Percentiles rank a stretch among this genome's conserved stretches.
phyloP scores from a whole-genome alignment of 352 stramenopile species.

The Pythium apleroticum region DNA sequence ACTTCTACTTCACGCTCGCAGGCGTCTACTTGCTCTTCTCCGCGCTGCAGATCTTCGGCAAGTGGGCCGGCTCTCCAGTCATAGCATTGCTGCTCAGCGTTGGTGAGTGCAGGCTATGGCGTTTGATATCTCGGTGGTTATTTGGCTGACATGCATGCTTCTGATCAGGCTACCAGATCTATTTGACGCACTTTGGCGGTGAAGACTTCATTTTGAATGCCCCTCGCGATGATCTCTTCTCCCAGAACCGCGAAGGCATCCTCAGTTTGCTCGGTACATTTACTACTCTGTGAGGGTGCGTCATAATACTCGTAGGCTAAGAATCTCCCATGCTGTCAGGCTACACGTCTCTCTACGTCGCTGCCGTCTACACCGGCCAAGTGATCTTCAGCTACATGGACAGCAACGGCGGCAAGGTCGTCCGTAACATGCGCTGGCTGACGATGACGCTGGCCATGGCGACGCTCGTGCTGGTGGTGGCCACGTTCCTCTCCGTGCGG shows the following conservation, averaged over 20 bases:
- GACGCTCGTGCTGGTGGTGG: constrained; percentile 39
- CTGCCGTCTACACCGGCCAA: constrained; percentile 60
- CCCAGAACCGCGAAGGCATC: constrained; percentile 95
- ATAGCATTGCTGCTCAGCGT: constrained; percentile 41
- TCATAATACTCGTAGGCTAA: too few species aligned
- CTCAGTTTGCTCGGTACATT: constrained; percentile 83
- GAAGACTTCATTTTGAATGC: constrained; percentile 80
- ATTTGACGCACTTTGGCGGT: constrained; percentile 66
- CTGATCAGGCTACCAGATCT: constrained; percentile 76
- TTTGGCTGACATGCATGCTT: too few species aligned
- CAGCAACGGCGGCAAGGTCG: constrained; percentile 47
- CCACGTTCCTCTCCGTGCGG: constrained; percentile 55
- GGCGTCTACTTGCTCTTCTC: constrained; percentile 77
- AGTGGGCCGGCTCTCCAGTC: constrained; percentile 44
- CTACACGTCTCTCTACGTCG: constrained; percentile 91
- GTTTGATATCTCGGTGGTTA: too few species aligned
- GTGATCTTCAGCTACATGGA: constrained; percentile 72
- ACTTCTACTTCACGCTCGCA: constrained; percentile 98
- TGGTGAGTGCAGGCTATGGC: constrained; percentile 27
- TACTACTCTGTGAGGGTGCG: too few species aligned
- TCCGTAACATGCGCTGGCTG: constrained; percentile 71
- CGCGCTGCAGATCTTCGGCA: constrained; percentile 49
- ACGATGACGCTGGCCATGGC: constrained; percentile 42
- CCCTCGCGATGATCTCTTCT: constrained; percentile 76
- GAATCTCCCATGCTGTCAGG: too few species aligned